A percentile compares a stretch with the other conserved stretches of the same genome.
phyloP scores from a whole-genome alignment of 768 basidiomycete genomes.

The Rhizopogon vinicolor region DNA sequence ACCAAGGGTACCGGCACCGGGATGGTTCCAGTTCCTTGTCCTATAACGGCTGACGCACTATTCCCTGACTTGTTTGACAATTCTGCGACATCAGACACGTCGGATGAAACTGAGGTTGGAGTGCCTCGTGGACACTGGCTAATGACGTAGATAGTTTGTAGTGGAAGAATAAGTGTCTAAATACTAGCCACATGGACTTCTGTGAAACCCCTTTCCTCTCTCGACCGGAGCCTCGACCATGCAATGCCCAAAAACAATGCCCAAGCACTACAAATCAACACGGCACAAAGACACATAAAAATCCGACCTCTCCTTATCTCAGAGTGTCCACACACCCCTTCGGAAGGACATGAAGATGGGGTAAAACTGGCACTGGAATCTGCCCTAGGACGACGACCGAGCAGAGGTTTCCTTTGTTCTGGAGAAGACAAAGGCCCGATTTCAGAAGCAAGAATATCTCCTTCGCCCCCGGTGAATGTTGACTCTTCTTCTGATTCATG shows the following conservation, averaged over 20 bases:
- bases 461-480: background rate
- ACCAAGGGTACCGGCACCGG: slow-evolving; percentile 6
- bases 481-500: background rate
- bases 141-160: slow-evolving; percentile 6
- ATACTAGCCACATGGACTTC: background rate
- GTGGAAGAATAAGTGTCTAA: background rate
- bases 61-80: slow-evolving; percentile 18
- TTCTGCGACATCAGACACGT: slow-evolving; percentile 22
- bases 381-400: background rate
- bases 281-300: slow-evolving; percentile 39
- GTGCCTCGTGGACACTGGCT: slow-evolving; percentile 28
- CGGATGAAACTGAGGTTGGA: slow-evolving; percentile 27
- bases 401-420: slow-evolving; percentile 11
- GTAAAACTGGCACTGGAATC: background rate
- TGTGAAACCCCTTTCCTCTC: slow-evolving; percentile 24
- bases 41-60: background rate
- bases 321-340: slow-evolving; percentile 17
- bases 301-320: slow-evolving; percentile 46
- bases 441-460: slow-evolving; percentile 5
- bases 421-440: background rate
- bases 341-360: slow-evolving; percentile 9
- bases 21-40: background rate
- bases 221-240: slow-evolving; percentile 49
- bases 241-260: slow-evolving; percentile 60
- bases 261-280: slow-evolving; percentile 53